Conservation (phyloP, 1,284 basidiomycete species). For the Malassezia nana region DNA sequence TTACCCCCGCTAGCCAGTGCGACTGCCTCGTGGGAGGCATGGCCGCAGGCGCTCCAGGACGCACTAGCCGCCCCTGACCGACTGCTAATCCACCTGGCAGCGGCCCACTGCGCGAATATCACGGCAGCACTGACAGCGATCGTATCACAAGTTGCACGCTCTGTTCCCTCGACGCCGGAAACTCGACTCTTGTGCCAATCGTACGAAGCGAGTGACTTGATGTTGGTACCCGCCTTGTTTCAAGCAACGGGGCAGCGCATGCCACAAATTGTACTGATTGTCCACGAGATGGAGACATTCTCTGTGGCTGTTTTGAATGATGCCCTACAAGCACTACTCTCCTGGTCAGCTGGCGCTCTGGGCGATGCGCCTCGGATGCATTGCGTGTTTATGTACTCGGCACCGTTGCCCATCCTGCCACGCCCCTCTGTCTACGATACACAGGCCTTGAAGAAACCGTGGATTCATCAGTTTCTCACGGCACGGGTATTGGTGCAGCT, state of each 20-base stretch:
- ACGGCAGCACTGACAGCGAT: not conserved
- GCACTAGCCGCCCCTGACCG: not conserved
- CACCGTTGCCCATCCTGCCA: constrained; percentile 5
- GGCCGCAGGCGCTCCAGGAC: not conserved
- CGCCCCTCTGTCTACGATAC: not conserved
- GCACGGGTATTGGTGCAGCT: not conserved
- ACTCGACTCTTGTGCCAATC: not conserved
- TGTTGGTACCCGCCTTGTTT: not conserved
- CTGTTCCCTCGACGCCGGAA: not conserved
- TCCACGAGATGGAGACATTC: constrained; percentile 8
- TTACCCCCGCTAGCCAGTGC: not conserved
- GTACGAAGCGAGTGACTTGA: constrained; percentile 6
- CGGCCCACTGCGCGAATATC: constrained; percentile 9
- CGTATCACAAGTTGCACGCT: not conserved
- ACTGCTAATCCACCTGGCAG: not conserved
- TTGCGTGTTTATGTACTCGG: constrained; percentile 1
- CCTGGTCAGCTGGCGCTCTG: not conserved
- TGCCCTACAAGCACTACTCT: not conserved
- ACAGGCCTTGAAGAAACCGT: not conserved
- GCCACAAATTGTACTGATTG: not conserved
- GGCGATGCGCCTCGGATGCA: not conserved
- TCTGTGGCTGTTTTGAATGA: constrained; percentile 10
- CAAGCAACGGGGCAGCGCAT: not conserved
- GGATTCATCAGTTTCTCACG: not conserved
- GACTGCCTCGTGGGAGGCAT: not conserved